Base-by-base conservation (phyloP, 495 filamentous ascomycete genomes). In the Talaromyces proteolyticus region DNA sequence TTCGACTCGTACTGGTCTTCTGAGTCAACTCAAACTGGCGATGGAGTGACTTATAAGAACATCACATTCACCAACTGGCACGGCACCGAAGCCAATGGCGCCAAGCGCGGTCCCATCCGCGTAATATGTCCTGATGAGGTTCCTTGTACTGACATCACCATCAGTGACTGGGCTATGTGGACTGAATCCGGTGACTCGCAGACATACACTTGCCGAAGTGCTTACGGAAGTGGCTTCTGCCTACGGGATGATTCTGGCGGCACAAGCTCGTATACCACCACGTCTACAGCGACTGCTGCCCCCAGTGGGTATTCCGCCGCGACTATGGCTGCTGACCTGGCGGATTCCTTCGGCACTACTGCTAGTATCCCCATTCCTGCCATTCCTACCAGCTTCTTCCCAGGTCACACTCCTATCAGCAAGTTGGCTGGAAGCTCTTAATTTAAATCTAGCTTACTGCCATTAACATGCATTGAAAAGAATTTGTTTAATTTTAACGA, bases 81-180 rank as follows among this genome's bases (percentile, higher is more conserved):
- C 38, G 81, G 80, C 16, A 79, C 74, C 10, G 69, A 73, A 42
- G 56, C 70, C 5, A 61, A 82, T 52, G 80, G 79, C 4, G 57
- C 64, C 11, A 26, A 59, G 24, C 70, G 77, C 5, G 75, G 76
- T 0, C 79, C 79, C 0, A 69, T 83, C 46, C 64, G 74, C 34
- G 64, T 76, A 10, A 66, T 67, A 47, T 79, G 73, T 34, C 57
- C 72, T 0, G 60, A 74, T 46, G 60, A 66, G 10, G 65, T 69
- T 0, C 80, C 80, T 12, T 78, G 79, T 60, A 75, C 66, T 4
- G 74, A 72, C 25, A 69, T 82, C 47, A 74, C 61, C 6, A 68
- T 83, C 46, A 55, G 64, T 14, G 71, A 81, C 52, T 77, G 82
- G 43, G 57, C 64, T n/a, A 79, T 85, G 70, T 82, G 79, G 80